These are phyloP conservation scores for Aspergillus floridensis DNA, from an alignment of 2,329 filamentous ascomycete species.

Conservation along the genomic window DNA sequence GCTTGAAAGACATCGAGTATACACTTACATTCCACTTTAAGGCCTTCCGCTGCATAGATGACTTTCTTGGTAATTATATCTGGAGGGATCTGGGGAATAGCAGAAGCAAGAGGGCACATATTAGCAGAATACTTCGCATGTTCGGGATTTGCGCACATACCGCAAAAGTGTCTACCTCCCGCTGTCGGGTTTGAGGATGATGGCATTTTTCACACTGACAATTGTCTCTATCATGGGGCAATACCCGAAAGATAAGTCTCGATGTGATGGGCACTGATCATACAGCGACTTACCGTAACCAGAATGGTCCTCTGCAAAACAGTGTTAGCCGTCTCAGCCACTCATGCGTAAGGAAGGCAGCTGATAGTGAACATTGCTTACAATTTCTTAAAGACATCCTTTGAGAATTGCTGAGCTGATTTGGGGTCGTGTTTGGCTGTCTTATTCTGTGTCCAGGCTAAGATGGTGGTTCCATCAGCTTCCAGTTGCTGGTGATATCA, in stretches of 20 bases:
- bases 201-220: conserved; percentile 67
- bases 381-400: not conserved
- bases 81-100: conserved; percentile 44
- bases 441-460: not conserved
- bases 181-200: conserved; percentile 68
- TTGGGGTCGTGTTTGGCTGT: no score
- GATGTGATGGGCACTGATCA: not conserved
- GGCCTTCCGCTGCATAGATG: conserved; percentile 32
- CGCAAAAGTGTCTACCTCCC: conserved; percentile 65
- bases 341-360: not conserved
- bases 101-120: not conserved
- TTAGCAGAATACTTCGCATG: not conserved
- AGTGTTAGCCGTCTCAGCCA: conserved; percentile 4
- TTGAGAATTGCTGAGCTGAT: not conserved
- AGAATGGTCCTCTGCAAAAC: conserved; percentile 13
- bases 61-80: conserved; percentile 42
- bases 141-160: conserved; percentile 38
- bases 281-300: conserved; percentile 15
- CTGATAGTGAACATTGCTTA: not conserved
- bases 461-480: not conserved
- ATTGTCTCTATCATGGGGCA: conserved; percentile 58
- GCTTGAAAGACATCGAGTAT: conserved; percentile 1
- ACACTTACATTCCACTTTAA: conserved; percentile 53
- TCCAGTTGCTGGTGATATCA: not conserved
- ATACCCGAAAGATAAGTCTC: not conserved